phyloP scores from a whole-genome alignment of 306 rosid genomes.

The Cucurbita moschata region DNA sequence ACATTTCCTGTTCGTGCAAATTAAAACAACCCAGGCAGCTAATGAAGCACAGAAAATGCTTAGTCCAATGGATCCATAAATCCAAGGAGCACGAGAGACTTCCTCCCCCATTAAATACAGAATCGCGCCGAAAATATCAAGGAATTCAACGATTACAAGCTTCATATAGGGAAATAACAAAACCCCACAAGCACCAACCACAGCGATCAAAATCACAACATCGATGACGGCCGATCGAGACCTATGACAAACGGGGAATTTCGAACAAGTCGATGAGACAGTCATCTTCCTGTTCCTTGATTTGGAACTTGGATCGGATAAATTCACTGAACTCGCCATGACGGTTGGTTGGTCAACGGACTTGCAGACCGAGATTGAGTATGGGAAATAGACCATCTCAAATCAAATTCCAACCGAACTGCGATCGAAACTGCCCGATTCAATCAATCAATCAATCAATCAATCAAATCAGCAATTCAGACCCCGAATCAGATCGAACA shows the following conservation, averaged over 20 bases:
- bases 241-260: slow-evolving; percentile 46
- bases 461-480: slow-evolving; percentile 20
- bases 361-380: slow-evolving; percentile 88
- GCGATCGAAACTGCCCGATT: slow-evolving; percentile 18
- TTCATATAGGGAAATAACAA: slow-evolving; percentile 52
- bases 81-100: slow-evolving; percentile 46
- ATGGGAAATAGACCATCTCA: slow-evolving; percentile 93
- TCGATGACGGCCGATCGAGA: slow-evolving; percentile 69
- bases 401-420: slow-evolving; percentile 10
- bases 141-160: slow-evolving; percentile 20
- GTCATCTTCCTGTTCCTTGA: slow-evolving; percentile 30
- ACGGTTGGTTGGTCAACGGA: slow-evolving; percentile 55
- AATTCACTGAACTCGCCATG: slow-evolving; percentile 44
- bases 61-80: slow-evolving; percentile 51
- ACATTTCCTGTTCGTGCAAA: slow-evolving; percentile 49
- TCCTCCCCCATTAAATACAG: slow-evolving; percentile 49
- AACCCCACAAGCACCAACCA: slow-evolving; percentile 47
- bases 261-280: slow-evolving; percentile 34
- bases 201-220: slow-evolving; percentile 55
- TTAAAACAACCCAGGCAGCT: slow-evolving; percentile 59
- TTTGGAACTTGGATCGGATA: slow-evolving; percentile 34
- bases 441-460: slow-evolving; percentile 14
- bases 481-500: slow-evolving; percentile 35
- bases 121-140: slow-evolving; percentile 17
- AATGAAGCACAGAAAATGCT: slow-evolving; percentile 46